phyloP scores from a whole-genome alignment of 192 early-diverging fungal species.

The Umbelopsis vinacea region DNA sequence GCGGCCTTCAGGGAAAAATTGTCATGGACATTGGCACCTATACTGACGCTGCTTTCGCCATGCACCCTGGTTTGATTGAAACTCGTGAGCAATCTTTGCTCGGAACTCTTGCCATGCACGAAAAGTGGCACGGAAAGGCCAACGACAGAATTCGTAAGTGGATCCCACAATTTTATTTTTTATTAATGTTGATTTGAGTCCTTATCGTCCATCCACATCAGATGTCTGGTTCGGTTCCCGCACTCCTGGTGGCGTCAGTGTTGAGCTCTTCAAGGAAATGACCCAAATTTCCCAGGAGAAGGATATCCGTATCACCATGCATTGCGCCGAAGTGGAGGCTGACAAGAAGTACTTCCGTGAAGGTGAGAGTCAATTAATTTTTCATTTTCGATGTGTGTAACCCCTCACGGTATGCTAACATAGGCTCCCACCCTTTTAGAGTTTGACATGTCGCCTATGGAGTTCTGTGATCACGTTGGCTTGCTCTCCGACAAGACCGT shows the following conservation, averaged over 20 bases:
- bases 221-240: conserved; percentile 36
- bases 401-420: background rate
- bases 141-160: conserved; percentile 30
- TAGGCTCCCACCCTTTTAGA: conserved; percentile 2
- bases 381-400: background rate
- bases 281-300: conserved; percentile 25
- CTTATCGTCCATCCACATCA: background rate
- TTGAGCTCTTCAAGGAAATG: conserved; percentile 30
- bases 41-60: conserved; percentile 17
- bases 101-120: conserved; percentile 23
- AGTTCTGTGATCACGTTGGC: conserved; percentile 32
- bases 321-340: conserved; percentile 32
- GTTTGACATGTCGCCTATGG: conserved; percentile 22
- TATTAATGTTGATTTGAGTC: background rate
- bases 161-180: background rate
- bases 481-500: conserved; percentile 20
- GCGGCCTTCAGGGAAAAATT: no score
- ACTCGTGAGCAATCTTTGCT: conserved; percentile 32
- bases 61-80: conserved; percentile 30
- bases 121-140: conserved; percentile 35
- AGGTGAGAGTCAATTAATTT: background rate
- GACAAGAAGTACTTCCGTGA: conserved; percentile 27
- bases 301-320: conserved; percentile 33
- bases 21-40: conserved; percentile 34
- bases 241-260: conserved; percentile 28